phyloP scores from a whole-genome alignment of 2,329 filamentous ascomycete species.

The Cryphonectria naterciae region DNA sequence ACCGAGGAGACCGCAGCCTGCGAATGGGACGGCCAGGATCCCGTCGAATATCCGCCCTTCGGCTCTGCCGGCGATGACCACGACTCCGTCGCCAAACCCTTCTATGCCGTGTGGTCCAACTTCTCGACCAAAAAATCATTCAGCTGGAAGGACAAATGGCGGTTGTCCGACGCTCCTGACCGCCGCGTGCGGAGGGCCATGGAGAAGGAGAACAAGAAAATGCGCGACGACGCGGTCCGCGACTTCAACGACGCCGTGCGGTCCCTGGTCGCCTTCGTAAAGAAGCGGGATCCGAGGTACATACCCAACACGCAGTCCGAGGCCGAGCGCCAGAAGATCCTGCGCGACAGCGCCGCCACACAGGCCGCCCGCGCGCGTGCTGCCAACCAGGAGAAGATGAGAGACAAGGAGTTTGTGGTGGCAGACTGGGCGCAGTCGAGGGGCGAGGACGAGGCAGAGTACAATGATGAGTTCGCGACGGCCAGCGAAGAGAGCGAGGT shows the following conservation, averaged over 20 bases:
- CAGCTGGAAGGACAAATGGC: slow-evolving; percentile 85
- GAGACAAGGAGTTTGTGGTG: slow-evolving; percentile 54
- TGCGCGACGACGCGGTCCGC: slow-evolving; percentile 78
- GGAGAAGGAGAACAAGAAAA: slow-evolving; percentile 92
- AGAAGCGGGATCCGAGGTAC: slow-evolving; percentile 89
- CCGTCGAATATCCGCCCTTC: slow-evolving; percentile 78
- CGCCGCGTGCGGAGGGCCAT: slow-evolving; percentile 79
- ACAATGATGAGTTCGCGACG: slow-evolving; percentile 62
- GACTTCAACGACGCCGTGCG: slow-evolving; percentile 94
- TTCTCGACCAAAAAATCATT: slow-evolving; percentile 88
- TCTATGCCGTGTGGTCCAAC: slow-evolving; percentile 79
- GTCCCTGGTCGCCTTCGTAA: slow-evolving; percentile 83
- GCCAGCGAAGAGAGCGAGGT: slow-evolving; percentile 59
- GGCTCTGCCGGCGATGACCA: slow-evolving; percentile 76
- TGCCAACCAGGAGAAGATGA: slow-evolving; percentile 74
- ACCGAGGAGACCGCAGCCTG: slow-evolving; percentile 79
- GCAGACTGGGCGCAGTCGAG: slow-evolving; percentile 76
- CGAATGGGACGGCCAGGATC: slow-evolving; percentile 65
- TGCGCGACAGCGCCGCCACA: slow-evolving; percentile 78
- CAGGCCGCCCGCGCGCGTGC: slow-evolving; percentile 84
- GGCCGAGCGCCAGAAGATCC: slow-evolving; percentile 75
- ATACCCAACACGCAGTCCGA: slow-evolving; percentile 77
- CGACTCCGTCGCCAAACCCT: slow-evolving; percentile 75
- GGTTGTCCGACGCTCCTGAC: slow-evolving; percentile 84
- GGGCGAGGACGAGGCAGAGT: slow-evolving; percentile 54